Conservation (phyloP, 805 yeast genomes). For the Teunomyces cretensis region DNA sequence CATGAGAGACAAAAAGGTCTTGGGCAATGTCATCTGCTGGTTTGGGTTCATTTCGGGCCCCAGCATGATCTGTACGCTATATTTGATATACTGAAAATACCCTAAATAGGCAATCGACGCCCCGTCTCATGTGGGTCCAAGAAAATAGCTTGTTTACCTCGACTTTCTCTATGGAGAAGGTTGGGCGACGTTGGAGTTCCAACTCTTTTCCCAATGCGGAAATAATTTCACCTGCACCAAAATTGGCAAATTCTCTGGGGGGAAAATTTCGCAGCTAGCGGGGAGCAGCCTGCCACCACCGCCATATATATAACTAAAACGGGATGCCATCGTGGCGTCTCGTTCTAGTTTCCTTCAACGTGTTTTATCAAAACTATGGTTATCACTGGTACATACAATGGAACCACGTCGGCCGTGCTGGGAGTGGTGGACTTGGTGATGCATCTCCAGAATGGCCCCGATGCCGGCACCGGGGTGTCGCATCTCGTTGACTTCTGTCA, state of each 20-base stretch:
- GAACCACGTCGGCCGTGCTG: slow-evolving; percentile 6
- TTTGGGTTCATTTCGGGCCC: slow-evolving; percentile 89
- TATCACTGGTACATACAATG: neutral
- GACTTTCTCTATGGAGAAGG: too few species aligned
- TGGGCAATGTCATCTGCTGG: slow-evolving; percentile 90
- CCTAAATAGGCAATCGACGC: too few species aligned
- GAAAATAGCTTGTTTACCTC: too few species aligned
- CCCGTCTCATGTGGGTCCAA: too few species aligned
- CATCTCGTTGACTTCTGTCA: slow-evolving; percentile 3
- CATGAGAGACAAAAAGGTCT: slow-evolving; percentile 51
- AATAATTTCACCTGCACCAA: too few species aligned
- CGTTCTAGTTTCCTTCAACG: too few species aligned
- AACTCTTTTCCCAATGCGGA: too few species aligned
- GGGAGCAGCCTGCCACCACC: too few species aligned
- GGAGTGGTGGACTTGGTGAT: slow-evolving; percentile 15
- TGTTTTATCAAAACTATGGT: neutral
- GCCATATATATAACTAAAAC: neutral
- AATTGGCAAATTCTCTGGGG: too few species aligned
- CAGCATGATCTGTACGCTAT: slow-evolving; percentile 79
- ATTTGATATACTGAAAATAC: slow-evolving; percentile 47
- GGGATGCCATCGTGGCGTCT: too few species aligned
- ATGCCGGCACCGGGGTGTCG: slow-evolving; percentile 49
- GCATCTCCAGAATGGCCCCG: slow-evolving; percentile 40
- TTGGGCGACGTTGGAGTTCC: too few species aligned
- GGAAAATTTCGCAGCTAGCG: too few species aligned